A percentile compares a stretch with the other conserved stretches of the same genome.
Evolutionary conservation across 2,329 filamentous ascomycete genomes (phyloP).

Genomic region (Colletotrichum theobromicola): DNA sequence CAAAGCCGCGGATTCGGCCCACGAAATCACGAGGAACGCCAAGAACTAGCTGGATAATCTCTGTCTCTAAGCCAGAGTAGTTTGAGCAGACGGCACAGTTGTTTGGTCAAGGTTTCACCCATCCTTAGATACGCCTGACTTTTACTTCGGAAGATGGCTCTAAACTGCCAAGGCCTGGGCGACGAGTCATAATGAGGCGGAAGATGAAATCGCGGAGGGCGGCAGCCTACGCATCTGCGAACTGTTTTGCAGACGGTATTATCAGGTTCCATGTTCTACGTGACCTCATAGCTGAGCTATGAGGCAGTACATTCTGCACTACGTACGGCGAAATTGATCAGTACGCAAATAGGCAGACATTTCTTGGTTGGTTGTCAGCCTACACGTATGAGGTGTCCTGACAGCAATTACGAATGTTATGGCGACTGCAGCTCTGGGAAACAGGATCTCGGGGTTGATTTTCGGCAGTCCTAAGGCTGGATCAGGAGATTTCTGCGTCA

Average conservation of each 20-base stretch:
- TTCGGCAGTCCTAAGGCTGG: neutral
- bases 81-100: neutral
- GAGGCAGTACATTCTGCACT: neutral
- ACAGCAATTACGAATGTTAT: neutral
- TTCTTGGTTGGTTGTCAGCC: neutral
- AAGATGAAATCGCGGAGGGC: neutral
- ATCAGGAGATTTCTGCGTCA: slow-evolving; percentile 18
- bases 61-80: neutral
- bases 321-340: neutral
- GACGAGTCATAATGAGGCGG: neutral
- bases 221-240: neutral
- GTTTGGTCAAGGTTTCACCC: neutral
- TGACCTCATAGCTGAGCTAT: neutral
- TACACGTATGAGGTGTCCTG: neutral
- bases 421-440: neutral
- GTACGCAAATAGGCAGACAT: neutral
- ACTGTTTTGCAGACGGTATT: neutral
- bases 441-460: neutral
- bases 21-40: neutral
- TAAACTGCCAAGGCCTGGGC: neutral
- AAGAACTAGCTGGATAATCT: neutral
- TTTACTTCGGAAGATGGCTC: neutral
- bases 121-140: neutral
- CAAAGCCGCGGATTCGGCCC: neutral
- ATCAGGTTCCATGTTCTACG: neutral